These are phyloP conservation scores for Lumnitzera littorea DNA, from an alignment of 345 rosid genomes.

Conservation along the genomic window DNA sequence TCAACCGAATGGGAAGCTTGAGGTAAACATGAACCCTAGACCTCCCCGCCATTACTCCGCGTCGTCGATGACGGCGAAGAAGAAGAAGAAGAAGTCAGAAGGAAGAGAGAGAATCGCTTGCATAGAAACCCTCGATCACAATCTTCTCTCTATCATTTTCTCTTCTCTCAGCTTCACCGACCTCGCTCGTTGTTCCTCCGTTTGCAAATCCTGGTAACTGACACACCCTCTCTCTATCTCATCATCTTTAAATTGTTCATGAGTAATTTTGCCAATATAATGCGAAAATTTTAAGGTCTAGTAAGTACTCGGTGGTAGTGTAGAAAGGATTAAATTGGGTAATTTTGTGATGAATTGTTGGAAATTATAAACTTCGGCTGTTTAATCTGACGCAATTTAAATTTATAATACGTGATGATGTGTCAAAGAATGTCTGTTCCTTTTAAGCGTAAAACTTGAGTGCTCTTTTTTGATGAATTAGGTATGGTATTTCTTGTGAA, in stretches of 20 bases:
- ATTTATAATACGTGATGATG: no score
- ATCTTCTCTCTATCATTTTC: conserved; percentile 60
- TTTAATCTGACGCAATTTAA: no score
- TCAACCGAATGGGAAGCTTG: no score
- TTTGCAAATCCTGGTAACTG: conserved; percentile 67
- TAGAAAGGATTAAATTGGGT: no score
- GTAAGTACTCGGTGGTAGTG: no score
- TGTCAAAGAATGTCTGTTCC: no score
- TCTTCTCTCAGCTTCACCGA: conserved; percentile 66
- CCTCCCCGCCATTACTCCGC: background rate
- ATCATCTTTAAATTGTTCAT: background rate
- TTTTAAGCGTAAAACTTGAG: no score
- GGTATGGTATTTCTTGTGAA: no score
- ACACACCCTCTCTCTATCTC: background rate
- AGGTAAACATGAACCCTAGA: background rate
- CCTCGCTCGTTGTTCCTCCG: conserved; percentile 68
- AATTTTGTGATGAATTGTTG: no score
- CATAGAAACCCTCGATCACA: conserved; percentile 32
- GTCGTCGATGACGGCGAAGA: conserved; percentile 31
- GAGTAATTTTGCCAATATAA: background rate
- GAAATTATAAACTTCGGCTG: no score
- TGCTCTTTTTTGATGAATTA: no score
- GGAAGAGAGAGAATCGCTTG: conserved; percentile 15
- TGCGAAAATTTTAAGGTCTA: background rate
- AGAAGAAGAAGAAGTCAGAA: conserved; percentile 13